Evolutionary conservation across 2,329 filamentous ascomycete species (phyloP).

Genomic region (Celoporthe dispersa): DNA sequence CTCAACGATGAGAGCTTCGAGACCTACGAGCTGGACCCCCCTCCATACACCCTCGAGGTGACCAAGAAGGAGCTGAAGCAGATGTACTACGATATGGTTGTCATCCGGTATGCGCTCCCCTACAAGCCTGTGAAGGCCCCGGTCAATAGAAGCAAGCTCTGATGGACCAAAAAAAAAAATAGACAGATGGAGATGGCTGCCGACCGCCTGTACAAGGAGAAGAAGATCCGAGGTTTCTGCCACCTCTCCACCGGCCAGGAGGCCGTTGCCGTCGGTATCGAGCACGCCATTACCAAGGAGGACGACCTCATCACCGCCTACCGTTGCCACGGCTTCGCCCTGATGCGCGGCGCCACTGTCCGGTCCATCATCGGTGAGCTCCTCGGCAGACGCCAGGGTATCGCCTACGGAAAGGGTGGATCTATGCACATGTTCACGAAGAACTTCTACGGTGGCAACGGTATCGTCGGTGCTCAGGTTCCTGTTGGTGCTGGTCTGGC

Average conservation of each 20-base stretch:
- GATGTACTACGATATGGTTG: conserved; percentile 99
- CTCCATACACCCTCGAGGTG: conserved; percentile 86
- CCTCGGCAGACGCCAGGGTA: conserved; percentile 91
- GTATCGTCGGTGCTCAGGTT: conserved; percentile 98
- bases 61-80: conserved; percentile 98
- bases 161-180: conserved; percentile 23
- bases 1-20: conserved; percentile 99
- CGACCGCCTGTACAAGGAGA: conserved; percentile 99
- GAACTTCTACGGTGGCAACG: conserved; percentile 98
- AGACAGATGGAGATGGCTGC: conserved; percentile 99
- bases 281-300: conserved; percentile 87
- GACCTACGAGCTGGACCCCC: conserved; percentile 98
- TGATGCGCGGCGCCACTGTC: conserved; percentile 92
- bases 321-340: conserved; percentile 96
- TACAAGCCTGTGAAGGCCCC: neutral
- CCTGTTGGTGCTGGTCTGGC: conserved; percentile 95
- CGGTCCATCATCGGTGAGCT: conserved; percentile 96
- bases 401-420: conserved; percentile 97
- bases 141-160: conserved; percentile 20
- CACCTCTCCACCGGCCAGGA: conserved; percentile 98
- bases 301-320: conserved; percentile 98
- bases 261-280: conserved; percentile 95
- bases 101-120: conserved; percentile 71
- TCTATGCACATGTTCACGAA: conserved; percentile 99
- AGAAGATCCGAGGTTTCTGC: conserved; percentile 99